These are phyloP conservation scores for Microcos paniculata DNA, from an alignment of 345 rosid species.

Conservation along the genomic window DNA sequence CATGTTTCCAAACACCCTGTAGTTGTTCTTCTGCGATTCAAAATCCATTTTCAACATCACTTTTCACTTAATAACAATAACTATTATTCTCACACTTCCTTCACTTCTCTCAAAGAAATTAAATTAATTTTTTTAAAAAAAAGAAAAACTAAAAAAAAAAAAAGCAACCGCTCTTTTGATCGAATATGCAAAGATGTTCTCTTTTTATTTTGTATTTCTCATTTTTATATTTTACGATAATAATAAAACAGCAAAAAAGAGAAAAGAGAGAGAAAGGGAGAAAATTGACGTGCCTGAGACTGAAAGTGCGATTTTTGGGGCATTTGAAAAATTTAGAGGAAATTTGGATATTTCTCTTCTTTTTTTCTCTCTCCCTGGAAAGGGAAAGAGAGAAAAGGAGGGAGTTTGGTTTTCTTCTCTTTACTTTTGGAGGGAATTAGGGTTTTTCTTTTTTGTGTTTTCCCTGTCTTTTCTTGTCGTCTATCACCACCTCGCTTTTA, in stretches of 20 bases:
- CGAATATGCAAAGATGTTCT: not conserved
- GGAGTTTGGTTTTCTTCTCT: not conserved
- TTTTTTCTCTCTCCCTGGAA: not conserved
- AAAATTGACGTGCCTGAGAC: slow-evolving; percentile 32
- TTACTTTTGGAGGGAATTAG: not conserved
- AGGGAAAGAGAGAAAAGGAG: not conserved
- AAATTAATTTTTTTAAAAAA: too few relatives aligned
- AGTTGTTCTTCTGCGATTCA: slow-evolving; percentile 53
- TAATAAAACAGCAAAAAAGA: not conserved
- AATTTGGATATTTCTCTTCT: not conserved
- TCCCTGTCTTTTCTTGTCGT: not conserved
- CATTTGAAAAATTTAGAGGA: slow-evolving; percentile 21
- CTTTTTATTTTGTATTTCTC: not conserved
- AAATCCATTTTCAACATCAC: slow-evolving; percentile 31
- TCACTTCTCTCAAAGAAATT: not conserved
- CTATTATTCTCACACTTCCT: not conserved
- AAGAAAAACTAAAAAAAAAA: not conserved
- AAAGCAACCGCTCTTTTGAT: not conserved
- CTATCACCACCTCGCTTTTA: not conserved
- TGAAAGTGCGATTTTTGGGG: slow-evolving; percentile 24
- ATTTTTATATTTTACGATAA: not conserved
- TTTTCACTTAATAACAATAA: not conserved
- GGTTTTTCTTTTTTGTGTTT: slow-evolving; percentile 3
- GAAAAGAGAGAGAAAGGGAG: not conserved
- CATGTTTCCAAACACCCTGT: slow-evolving; percentile 42